Evolutionary conservation across 2,329 filamentous ascomycete species (phyloP).

Genomic region (Microdochium trichocladiopsis): DNA sequence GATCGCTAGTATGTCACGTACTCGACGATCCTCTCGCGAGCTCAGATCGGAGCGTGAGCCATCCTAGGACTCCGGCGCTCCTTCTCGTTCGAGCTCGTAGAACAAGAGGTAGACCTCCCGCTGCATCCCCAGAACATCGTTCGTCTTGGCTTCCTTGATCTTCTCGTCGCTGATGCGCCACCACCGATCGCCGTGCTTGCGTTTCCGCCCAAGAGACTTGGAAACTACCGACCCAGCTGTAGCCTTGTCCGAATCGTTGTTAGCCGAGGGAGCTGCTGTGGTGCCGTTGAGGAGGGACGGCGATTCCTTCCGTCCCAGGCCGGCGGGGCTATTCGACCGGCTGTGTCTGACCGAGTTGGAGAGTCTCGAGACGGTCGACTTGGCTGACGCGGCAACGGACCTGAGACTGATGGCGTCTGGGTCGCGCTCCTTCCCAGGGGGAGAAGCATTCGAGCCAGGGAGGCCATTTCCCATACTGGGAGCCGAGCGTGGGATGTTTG

Average conservation of each 20-base stretch:
- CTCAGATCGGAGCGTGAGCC: background rate
- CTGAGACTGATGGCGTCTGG: conserved; percentile 44
- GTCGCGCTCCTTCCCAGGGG: conserved; percentile 27
- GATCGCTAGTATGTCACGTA: background rate
- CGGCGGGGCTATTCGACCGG: conserved; percentile 16
- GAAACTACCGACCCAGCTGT: conserved; percentile 1
- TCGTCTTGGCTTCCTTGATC: conserved; percentile 88
- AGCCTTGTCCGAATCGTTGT: conserved; percentile 6
- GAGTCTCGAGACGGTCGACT: conserved; percentile 43
- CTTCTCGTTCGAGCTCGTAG: conserved; percentile 71
- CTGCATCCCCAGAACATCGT: conserved; percentile 87
- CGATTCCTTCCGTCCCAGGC: conserved; percentile 9
- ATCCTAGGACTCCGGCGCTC: conserved; percentile 11
- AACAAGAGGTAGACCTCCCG: conserved; percentile 94
- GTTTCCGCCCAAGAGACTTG: conserved; percentile 41
- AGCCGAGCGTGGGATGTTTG: conserved; percentile 10
- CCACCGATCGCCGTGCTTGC: conserved; percentile 69
- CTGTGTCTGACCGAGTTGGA: conserved; percentile 30
- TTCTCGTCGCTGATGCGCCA: conserved; percentile 98
- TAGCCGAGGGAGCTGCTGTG: conserved; percentile 3
- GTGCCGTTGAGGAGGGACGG: conserved; percentile 12
- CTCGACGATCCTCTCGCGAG: background rate
- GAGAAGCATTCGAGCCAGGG: conserved; percentile 7
- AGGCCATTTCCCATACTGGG: conserved; percentile 6
- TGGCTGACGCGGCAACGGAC: conserved; percentile 49